Base-by-base conservation (phyloP, 2,329 filamentous ascomycete species). In the Aureobasidium sp. region DNA sequence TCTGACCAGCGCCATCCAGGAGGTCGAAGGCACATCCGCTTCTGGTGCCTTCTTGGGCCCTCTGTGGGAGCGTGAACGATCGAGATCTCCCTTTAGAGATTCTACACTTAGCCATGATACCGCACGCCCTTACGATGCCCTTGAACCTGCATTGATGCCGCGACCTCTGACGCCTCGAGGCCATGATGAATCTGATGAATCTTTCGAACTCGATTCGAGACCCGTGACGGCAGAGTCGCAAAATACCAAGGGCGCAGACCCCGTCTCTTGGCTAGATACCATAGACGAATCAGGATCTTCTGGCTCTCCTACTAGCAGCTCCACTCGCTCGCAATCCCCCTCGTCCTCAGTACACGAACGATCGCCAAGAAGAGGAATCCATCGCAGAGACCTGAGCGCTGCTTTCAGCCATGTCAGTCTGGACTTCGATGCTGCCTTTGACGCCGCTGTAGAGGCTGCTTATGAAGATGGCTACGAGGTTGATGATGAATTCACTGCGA, bases 381-480 rank as follows among this genome's bases (percentile, higher is more conserved):
- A 81, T 57, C 78, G 85, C 58, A 88, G 85, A 63, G 84, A 86
- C 59, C 79, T 88, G 50, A 81, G 85, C 44, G 76, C 76, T 30
- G 66, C 77, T 2, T 91, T 86, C 58, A 83, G 83, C 39, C 82
- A 79, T 25, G 93, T 88, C 0, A 88, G 95, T 66, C 85, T 88
- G 6, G 90, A 95, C 64, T 95, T 97, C 60, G 90, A 96, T 69
- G 90, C 89, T 7, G 93, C 93, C 3, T 76, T 97, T 38, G 91
- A 97, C 70, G 91, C 90, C 21, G 93, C 93, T 12, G 90, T 97
- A 7, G 93, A 97, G 68, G 91, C 91, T 47, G 93, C 91, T 4
- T 98, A 97, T 67, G 86, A 95, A 66, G 90, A 96, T 58, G 88
- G 88, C 0, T 87, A 89, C 58, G 90, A 95, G 64, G 86, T 86